Evolutionary conservation across 1,284 basidiomycete species (phyloP).

Genomic region (Anthracocystis setariae): DNA sequence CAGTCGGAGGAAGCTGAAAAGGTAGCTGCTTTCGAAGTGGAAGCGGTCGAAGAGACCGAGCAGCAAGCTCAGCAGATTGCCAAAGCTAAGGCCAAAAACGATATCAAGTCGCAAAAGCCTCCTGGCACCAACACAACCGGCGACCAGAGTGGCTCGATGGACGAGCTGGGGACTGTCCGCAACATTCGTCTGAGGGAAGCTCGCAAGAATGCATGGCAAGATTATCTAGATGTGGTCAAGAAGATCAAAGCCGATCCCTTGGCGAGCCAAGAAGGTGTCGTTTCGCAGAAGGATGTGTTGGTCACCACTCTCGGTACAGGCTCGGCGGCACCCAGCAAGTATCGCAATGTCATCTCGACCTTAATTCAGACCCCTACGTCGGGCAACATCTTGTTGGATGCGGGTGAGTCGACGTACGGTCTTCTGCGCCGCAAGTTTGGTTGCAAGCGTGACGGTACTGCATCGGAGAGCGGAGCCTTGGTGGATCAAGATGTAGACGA

Average conservation of each 20-base stretch:
- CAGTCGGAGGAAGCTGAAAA: conserved; percentile 28
- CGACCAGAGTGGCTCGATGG: conserved; percentile 20
- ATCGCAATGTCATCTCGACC: conserved; percentile 64
- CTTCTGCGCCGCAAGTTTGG: conserved; percentile 85
- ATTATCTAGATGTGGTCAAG: conserved; percentile 49
- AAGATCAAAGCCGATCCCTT: conserved; percentile 25
- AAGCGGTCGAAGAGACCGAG: conserved; percentile 68
- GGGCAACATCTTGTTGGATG: conserved; percentile 78
- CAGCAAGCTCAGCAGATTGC: conserved; percentile 71
- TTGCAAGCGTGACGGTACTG: conserved; percentile 29
- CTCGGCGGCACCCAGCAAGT: conserved; percentile 79
- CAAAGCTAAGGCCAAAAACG: conserved; percentile 41
- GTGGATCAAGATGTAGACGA: conserved; percentile 44
- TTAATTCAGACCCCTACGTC: conserved; percentile 56
- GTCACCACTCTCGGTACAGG: conserved; percentile 87
- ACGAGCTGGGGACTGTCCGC: conserved; percentile 31
- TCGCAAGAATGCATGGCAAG: conserved; percentile 46
- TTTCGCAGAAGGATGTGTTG: conserved; percentile 70
- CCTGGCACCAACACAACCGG: conserved; percentile 14
- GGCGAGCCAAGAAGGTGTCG: background rate
- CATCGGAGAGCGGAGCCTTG: conserved; percentile 17
- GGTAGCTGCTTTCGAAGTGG: conserved; percentile 67
- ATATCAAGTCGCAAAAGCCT: conserved; percentile 68
- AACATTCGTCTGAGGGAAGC: conserved; percentile 38
- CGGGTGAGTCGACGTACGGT: conserved; percentile 90